Base-by-base conservation (phyloP, 139 green algal species). In the Zygnema circumcarinatum region DNA sequence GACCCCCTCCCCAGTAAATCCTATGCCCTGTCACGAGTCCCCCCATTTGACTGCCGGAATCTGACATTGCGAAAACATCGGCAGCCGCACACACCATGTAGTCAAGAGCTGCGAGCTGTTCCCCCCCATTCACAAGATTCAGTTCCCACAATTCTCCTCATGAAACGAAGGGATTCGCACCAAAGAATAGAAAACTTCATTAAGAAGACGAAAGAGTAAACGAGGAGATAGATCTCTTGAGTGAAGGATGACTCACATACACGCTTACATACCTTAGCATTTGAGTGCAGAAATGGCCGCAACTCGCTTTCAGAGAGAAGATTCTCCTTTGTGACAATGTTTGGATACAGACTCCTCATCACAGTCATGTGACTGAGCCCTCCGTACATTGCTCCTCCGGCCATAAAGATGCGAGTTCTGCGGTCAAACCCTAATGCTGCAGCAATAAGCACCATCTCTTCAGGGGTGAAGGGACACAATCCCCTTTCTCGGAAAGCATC, bases 391-490 rank as follows among this genome's bases (percentile, higher is more conserved):
- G 31, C 11, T 36, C 76, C 76, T 35, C 33, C 83, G 2, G 76
- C 83, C 40, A 89, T 38, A 67, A 62, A 89, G 42, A 89, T 38
- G 22, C 31, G 83, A 38, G 76, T 88, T 2, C 21, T 31, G 74
- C 75, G 40, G 32, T 36, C 11, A 53, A 89, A 88, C 11, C 84
- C 84, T 36, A 89, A 54, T 33, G n/a, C 80, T 0, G 38, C 38
- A 67, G 84, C 52, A 32, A 89, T 82, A 33, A 88, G 31, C 0
- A 25, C 84, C 2, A 67, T 41, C 76, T 89, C 84, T 35, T 82
- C 38, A 25, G 84, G 84, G 20, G 84, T 89, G 32, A 89, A n/a
- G 21, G 84, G 84, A 79, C 84, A 89, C 31, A 52, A 22, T 40
- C 84, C 84, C 31, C 31, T 33, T 3, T 21, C 25, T 33, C 83